Conservation (phyloP, 2,329 filamentous ascomycete genomes). For the Cylindrodendrum hubeiense region DNA sequence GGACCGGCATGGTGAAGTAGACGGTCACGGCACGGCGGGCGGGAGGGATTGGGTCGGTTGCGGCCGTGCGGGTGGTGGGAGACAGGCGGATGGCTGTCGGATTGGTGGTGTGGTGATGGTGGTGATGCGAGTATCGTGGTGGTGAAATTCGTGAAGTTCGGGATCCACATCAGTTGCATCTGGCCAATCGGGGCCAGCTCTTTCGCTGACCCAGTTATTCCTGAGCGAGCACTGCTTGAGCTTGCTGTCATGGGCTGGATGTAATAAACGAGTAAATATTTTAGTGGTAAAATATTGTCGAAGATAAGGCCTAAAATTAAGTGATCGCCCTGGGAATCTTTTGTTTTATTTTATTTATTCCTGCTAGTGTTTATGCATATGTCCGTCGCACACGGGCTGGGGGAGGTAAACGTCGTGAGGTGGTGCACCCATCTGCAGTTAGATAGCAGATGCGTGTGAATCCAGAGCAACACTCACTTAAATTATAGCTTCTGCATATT, state of each 20-base stretch:
- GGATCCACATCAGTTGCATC: neutral
- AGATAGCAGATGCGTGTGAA: no score
- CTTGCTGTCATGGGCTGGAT: neutral
- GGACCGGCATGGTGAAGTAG: conserved; percentile 54
- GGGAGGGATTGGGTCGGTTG: conserved; percentile 30
- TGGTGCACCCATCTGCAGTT: no score
- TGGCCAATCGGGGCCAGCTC: conserved; percentile 6
- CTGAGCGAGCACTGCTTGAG: neutral
- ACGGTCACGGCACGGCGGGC: conserved; percentile 26
- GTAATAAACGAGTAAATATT: no score
- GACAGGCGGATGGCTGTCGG: neutral
- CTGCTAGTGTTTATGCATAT: no score
- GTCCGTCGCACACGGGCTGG: no score
- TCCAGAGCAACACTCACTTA: no score
- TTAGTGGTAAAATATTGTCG: no score
- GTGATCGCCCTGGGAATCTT: no score
- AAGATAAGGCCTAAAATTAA: no score
- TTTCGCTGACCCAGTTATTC: neutral
- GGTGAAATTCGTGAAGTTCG: conserved; percentile 19
- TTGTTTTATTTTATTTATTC: no score
- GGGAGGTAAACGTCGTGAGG: no score
- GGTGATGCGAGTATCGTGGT: conserved; percentile 23
- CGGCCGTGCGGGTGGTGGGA: conserved; percentile 22
- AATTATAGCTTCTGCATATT: no score
- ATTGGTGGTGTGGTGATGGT: conserved; percentile 25